Base-by-base conservation (phyloP, 108 stramenopile species). In the Cylindrotheca closterium region DNA sequence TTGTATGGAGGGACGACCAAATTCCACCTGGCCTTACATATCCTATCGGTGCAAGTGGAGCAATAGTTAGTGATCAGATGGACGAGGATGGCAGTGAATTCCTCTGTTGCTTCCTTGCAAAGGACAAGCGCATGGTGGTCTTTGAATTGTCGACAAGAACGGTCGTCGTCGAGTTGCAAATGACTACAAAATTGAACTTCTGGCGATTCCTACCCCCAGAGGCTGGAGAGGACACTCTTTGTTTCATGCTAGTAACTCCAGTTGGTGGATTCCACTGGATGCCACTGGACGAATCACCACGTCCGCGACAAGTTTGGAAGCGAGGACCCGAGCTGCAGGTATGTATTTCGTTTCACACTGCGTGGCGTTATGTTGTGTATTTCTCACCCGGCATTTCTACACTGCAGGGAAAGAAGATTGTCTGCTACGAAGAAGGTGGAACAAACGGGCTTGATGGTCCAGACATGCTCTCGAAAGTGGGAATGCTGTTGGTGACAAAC, bases 101-200 rank as follows among this genome's bases (percentile, higher is more conserved):
- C 60, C 75, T 94, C 54, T 91, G 90, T 65, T 94, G 93, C 57
- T 94, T 94, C 59, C 81, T 90, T 27, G 90, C 93, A 7, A 89
- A 88, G 67, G 93, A 94, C 52, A 91, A 90, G 66, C 64, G 88
- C 32, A 92, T 94, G 81, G 76, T 91, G 37, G 85, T 91, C 19
- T 89, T 91, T 64, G 89, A 91, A 60, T 60, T 91, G 29, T 71
- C 86, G 25, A 76, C 85, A 19, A 78, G 87, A 47, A 85, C 89
- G 1, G 87, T 91, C 1, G 85, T 91, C 30, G 88, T 94, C 18
- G 93, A 94, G 62, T 68, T 94, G 4, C 90, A 94, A 79, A 94
- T 94, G 93, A 94, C 91, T 30, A 94, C 93, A 3, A 94, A 94
- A 55, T 76, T 94, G n/a, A 94, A 94, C 65, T 94, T 77, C 50